Percentiles rank a stretch among this genome's conserved stretches.
These are phyloP conservation scores for Hypsizygus ulmarius DNA, from an alignment of 1,284 basidiomycete species.

Conservation along the genomic window DNA sequence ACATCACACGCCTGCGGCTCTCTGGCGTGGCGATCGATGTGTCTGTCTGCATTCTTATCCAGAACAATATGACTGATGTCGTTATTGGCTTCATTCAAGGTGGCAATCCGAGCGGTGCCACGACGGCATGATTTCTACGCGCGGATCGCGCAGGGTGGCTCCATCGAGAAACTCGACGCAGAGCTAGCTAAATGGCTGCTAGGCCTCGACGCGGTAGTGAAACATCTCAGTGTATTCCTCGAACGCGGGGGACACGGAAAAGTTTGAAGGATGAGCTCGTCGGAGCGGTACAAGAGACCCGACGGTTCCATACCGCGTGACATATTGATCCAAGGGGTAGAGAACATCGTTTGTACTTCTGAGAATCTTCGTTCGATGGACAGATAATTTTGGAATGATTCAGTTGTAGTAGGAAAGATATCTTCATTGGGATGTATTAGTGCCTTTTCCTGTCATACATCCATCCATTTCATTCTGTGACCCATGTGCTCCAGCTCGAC, in stretches of 20 bases:
- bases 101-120: slow-evolving; percentile 93
- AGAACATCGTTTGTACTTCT: background rate
- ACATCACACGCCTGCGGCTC: background rate
- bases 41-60: slow-evolving; percentile 2
- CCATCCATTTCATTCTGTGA: too few species aligned
- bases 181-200: slow-evolving; percentile 81
- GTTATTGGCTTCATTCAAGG: slow-evolving; percentile 39
- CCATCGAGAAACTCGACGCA: slow-evolving; percentile 67
- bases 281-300: background rate
- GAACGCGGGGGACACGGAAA: slow-evolving; percentile 64
- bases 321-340: background rate
- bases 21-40: background rate
- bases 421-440: too few species aligned
- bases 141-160: slow-evolving; percentile 82
- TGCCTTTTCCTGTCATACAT: too few species aligned
- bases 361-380: too few species aligned
- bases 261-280: slow-evolving; percentile 35
- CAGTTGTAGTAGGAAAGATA: too few species aligned
- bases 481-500: too few species aligned
- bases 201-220: slow-evolving; percentile 72
- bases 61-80: background rate
- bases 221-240: slow-evolving; percentile 66
- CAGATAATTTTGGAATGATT: too few species aligned
- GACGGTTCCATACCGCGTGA: background rate
- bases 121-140: slow-evolving; percentile 83